Evolutionary conservation across 192 early-diverging fungal species (phyloP).

Genomic region (Backusella liffmaniae): DNA sequence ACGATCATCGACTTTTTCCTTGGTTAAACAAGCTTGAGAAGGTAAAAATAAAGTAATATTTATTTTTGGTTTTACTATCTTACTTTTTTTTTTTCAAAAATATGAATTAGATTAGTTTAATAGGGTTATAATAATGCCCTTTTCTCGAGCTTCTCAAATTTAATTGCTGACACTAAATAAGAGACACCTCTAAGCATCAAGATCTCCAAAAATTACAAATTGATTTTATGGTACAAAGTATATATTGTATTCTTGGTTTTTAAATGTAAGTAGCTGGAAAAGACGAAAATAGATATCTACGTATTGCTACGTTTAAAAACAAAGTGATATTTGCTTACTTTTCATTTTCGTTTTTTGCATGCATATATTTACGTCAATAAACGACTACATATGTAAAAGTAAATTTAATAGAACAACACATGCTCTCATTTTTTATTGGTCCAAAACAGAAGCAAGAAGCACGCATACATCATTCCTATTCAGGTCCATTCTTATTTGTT

Average conservation of each 20-base stretch:
- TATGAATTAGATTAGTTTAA: not conserved
- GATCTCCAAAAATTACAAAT: no score
- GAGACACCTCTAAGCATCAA: not conserved
- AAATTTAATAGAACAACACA: not conserved
- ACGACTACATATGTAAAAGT: not conserved
- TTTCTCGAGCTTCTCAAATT: not conserved
- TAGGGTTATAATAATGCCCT: not conserved
- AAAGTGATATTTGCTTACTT: not conserved
- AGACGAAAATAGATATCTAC: not conserved
- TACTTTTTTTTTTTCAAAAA: not conserved
- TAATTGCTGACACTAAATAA: not conserved
- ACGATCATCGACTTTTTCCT: not conserved
- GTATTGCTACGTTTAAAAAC: not conserved
- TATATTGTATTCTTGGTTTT: no score
- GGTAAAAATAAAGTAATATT: not conserved
- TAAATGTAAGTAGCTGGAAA: not conserved
- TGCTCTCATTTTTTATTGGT: not conserved
- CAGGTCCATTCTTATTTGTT: not conserved
- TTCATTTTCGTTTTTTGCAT: not conserved
- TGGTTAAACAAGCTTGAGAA: not conserved
- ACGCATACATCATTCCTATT: not conserved
- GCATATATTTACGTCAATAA: not conserved
- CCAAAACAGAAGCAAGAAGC: not conserved
- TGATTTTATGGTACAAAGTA: no score
- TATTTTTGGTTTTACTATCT: not conserved